Percentiles rank a stretch among this genome's conserved stretches.
Evolutionary conservation across 495 filamentous ascomycete species (phyloP).

Genomic region (Cudoniella acicularis): DNA sequence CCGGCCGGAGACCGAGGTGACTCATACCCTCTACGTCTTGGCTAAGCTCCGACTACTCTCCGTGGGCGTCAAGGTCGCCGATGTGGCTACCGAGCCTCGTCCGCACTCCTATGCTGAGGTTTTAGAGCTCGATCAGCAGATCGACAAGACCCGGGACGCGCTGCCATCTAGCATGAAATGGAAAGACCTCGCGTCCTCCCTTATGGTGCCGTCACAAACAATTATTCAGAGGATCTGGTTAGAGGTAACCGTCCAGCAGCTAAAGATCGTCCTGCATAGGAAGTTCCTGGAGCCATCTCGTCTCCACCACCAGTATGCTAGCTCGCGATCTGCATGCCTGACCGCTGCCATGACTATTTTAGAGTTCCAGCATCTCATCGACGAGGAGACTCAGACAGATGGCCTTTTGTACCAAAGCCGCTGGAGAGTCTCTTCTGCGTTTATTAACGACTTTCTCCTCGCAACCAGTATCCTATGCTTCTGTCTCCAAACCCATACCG

Average conservation of each 20-base stretch:
- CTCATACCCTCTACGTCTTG: slow-evolving; percentile 53
- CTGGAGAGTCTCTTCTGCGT: slow-evolving; percentile 32
- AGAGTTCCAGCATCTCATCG: slow-evolving; percentile 24
- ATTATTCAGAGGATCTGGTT: slow-evolving; percentile 31
- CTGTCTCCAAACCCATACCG: slow-evolving; percentile 19
- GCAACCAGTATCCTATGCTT: slow-evolving; percentile 37
- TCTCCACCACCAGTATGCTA: slow-evolving; percentile 19
- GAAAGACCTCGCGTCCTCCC: not conserved
- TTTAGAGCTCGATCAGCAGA: slow-evolving; percentile 6
- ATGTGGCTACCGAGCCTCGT: slow-evolving; percentile 28
- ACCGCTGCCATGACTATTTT: slow-evolving; percentile 29
- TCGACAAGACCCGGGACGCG: not conserved
- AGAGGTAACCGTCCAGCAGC: slow-evolving; percentile 25
- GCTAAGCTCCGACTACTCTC: slow-evolving; percentile 28
- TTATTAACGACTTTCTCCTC: slow-evolving; percentile 35
- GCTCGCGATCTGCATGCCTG: slow-evolving; percentile 27
- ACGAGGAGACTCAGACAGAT: slow-evolving; percentile 30
- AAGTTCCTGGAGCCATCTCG: slow-evolving; percentile 27
- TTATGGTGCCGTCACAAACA: not conserved
- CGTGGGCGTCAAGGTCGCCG: slow-evolving; percentile 42
- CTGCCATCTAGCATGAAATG: slow-evolving; percentile 9
- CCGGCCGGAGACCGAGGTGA: slow-evolving; percentile 68
- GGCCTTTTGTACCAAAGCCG: slow-evolving; percentile 30
- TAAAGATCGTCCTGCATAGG: slow-evolving; percentile 27
- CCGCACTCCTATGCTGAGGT: slow-evolving; percentile 18